Evolutionary conservation across 75 land plant genomes (phyloP), one percentile per base, ranked within the genome.

Genomic region (Cunninghamia lanceolata): DNA sequence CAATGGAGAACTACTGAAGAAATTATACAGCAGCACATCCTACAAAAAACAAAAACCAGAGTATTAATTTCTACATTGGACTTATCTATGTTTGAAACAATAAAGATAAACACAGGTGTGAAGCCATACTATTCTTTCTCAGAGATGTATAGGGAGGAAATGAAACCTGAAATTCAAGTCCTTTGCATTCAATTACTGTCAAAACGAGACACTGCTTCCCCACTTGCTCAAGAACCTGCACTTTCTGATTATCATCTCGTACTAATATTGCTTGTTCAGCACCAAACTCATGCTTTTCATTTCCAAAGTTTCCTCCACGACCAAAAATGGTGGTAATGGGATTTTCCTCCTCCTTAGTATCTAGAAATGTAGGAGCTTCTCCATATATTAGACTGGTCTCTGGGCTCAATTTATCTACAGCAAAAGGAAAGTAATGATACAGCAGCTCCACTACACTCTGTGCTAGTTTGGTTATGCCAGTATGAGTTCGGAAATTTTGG

Each of bases 11-110:
- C 88, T 84, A 3, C 87, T 86, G 86, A 95, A 94, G 73, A 95
- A 95, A 86, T 94, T 93, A 78, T 91, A 94, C 15, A 94, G 82
- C 52, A 95, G 85, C 11, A 95, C 95, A 91, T 95, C 96, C 96
- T 95, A 86, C 80, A 88, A 63, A 77, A 83, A 10, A 45, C 46
- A 40, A 38, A 53, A 42, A 78, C 40, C 66, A 74, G 30, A 83
- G 14, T 19, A 66, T 45, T n/a, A 88, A 68, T 17, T 10, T 39
- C 52, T 71, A 32, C 78, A 68, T 68, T 14, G 38, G 14, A 85
- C n/a, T 80, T 28, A 66, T 84, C 7, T 76, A 84, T 36, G 54
- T 17, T 21, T 87, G 83, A 25, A 32, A 79, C 14, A 79, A 8
- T 10, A 28, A 16, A 79, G 2, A 79, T 28, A 79, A 79, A 43